Conservation (phyloP, 2,329 filamentous ascomycete genomes). For the Penicillium sclerotigenum region DNA sequence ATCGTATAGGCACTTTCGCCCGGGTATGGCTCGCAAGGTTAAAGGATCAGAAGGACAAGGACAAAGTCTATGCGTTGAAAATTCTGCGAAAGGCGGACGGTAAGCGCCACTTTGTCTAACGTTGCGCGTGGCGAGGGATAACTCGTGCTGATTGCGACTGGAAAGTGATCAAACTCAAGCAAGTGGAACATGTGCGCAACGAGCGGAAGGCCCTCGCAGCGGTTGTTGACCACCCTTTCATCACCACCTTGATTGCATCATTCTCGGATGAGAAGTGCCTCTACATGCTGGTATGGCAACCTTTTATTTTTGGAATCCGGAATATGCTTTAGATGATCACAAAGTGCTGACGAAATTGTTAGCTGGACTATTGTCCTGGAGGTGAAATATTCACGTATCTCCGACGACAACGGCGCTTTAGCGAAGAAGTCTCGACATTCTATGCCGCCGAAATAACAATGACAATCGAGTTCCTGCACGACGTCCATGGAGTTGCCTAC, state of each 20-base stretch:
- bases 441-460: conserved; percentile 66
- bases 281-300: conserved; percentile 48
- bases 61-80: conserved; percentile 50
- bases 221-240: conserved; percentile 63
- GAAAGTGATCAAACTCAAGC: conserved; percentile 58
- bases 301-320: background rate
- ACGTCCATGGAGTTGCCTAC: conserved; percentile 63
- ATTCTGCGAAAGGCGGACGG: conserved; percentile 51
- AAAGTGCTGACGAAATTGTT: conserved; percentile 21
- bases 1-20: conserved; percentile 48
- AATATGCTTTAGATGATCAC: background rate
- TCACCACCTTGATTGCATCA: conserved; percentile 62
- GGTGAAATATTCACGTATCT: conserved; percentile 67
- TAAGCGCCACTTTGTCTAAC: conserved; percentile 23
- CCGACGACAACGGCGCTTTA: conserved; percentile 60
- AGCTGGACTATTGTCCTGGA: conserved; percentile 66
- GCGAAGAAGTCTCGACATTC: conserved; percentile 61
- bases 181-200: conserved; percentile 66
- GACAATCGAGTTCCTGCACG: conserved; percentile 63
- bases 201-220: conserved; percentile 62
- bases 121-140: conserved; percentile 6
- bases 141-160: conserved; percentile 7
- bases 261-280: conserved; percentile 62
- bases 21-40: conserved; percentile 50
- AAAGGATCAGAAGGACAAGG: conserved; percentile 36